Percentiles rank a stretch among this genome's conserved stretches.
These are phyloP conservation scores for Hanseniaspora occidentalis DNA, from an alignment of 805 yeast genomes.

Conservation along the genomic window DNA sequence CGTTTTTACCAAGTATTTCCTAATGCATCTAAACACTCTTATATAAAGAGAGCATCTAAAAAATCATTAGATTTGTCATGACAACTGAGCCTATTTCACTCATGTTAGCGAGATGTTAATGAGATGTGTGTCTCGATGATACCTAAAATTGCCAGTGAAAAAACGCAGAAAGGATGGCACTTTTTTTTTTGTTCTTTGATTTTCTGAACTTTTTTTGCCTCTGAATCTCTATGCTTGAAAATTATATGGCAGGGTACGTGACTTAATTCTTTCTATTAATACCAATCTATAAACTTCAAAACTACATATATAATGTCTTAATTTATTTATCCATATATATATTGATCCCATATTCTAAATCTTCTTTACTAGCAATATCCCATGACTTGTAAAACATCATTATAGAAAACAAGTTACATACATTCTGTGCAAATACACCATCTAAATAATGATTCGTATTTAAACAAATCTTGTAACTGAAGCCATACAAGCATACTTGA, in stretches of 20 bases:
- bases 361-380: slow-evolving; percentile 93
- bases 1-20: background rate
- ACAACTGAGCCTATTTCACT: too few species aligned
- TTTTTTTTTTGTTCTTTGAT: background rate
- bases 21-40: too few species aligned
- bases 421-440: slow-evolving; percentile 74
- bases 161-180: background rate
- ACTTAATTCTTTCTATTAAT: too few species aligned
- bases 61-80: too few species aligned
- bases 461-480: slow-evolving; percentile 54
- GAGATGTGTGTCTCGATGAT: too few species aligned
- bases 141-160: too few species aligned
- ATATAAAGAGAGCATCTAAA: too few species aligned
- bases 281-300: too few species aligned
- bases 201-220: background rate
- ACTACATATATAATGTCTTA: background rate
- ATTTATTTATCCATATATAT: slow-evolving; percentile 3
- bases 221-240: background rate
- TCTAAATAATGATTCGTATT: slow-evolving; percentile 77
- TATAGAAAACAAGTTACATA: slow-evolving; percentile 66
- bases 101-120: too few species aligned
- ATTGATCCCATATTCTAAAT: slow-evolving; percentile 75
- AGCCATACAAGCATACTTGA: slow-evolving; percentile 62
- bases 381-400: slow-evolving; percentile 96
- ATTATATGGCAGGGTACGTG: background rate